phyloP scores from a whole-genome alignment of 73 alveolate genomes.

The Strombidium stylifer region DNA sequence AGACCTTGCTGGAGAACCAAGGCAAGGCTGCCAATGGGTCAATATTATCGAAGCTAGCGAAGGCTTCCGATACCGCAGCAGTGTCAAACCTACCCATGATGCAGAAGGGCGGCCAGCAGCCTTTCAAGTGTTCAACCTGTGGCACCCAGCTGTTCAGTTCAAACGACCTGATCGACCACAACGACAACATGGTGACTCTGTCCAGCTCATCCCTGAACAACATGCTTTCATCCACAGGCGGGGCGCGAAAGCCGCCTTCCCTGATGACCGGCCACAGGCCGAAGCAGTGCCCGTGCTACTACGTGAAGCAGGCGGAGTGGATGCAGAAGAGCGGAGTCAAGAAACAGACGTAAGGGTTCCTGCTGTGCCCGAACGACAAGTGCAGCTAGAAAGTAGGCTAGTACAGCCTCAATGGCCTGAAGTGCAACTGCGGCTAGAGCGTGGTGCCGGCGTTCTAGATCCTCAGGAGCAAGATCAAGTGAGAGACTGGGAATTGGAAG shows the following conservation, averaged over 20 bases:
- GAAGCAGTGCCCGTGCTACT: conserved; percentile 5
- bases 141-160: too few species aligned
- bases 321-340: background rate
- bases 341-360: background rate
- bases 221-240: background rate
- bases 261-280: too few species aligned
- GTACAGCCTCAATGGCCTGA: conserved; percentile 12
- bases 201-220: conserved; percentile 1
- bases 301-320: conserved; percentile 18
- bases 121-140: too few species aligned
- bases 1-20: too few species aligned
- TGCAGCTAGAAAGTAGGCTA: conserved; percentile 14
- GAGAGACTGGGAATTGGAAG: too few species aligned
- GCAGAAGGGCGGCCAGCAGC: too few species aligned
- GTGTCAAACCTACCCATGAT: too few species aligned
- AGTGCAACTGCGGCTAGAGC: conserved; percentile 32
- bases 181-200: conserved; percentile 15
- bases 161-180: too few species aligned
- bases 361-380: background rate
- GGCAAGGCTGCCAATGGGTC: too few species aligned
- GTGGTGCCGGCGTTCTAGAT: conserved; percentile 32
- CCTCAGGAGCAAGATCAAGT: background rate
- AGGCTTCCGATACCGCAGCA: too few species aligned
- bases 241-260: background rate
- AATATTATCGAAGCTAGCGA: too few species aligned